Evolutionary conservation across 169 alveolate species (phyloP).

Genomic region (Cystoisospora suis): DNA sequence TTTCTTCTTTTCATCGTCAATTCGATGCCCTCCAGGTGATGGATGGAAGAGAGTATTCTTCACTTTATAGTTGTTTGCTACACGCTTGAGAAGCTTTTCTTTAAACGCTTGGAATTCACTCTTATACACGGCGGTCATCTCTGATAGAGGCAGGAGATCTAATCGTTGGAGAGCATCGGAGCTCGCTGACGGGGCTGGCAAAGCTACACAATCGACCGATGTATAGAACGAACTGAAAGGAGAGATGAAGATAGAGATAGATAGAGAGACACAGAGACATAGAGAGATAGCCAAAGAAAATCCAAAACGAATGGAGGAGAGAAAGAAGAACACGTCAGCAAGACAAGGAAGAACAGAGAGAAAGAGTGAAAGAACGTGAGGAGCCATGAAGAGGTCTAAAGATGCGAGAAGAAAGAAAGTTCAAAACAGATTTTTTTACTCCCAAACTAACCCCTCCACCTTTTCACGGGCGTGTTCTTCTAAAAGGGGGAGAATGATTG

Average conservation of each 20-base stretch:
- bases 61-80: constrained; percentile 33
- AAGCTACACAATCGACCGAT: constrained; percentile 38
- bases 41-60: background rate
- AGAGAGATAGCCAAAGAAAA: background rate
- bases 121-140: constrained; percentile 7
- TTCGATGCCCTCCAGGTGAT: too few species aligned
- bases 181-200: constrained; percentile 52
- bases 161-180: constrained; percentile 60
- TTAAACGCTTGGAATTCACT: background rate
- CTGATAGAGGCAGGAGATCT: constrained; percentile 37
- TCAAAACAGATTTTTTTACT: too few species aligned
- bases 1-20: too few species aligned
- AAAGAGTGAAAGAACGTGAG: too few species aligned
- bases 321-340: background rate
- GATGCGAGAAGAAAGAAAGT: too few species aligned
- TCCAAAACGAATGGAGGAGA: background rate
- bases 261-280: background rate
- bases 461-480: too few species aligned
- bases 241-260: background rate
- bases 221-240: constrained; percentile 39
- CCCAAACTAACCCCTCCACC: too few species aligned
- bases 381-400: too few species aligned
- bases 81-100: constrained; percentile 19
- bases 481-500: too few species aligned
- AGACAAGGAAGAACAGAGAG: too few species aligned